phyloP scores from a whole-genome alignment of 164 flowering plant species.

The Protea cynaroides region DNA sequence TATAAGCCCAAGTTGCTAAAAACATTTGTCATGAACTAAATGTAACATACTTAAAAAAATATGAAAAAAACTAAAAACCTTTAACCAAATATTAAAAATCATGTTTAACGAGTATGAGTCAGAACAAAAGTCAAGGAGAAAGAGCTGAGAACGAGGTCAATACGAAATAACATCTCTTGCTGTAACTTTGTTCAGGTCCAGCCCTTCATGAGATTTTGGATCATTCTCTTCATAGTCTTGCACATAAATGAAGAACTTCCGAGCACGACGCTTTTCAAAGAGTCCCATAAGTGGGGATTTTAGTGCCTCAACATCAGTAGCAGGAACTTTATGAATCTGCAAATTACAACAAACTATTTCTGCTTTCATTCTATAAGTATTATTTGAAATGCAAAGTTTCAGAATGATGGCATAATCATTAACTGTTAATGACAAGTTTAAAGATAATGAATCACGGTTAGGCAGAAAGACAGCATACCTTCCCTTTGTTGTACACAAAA shows the following conservation, averaged over 20 bases:
- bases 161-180: conserved; percentile 82
- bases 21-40: too few species aligned
- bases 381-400: background rate
- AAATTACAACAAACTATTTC: conserved; percentile 2
- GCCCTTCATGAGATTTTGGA: conserved; percentile 89
- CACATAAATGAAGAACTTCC: conserved; percentile 90
- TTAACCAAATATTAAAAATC: background rate
- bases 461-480: conserved; percentile 42
- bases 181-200: conserved; percentile 68
- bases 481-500: conserved; percentile 92
- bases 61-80: background rate
- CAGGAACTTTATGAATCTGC: conserved; percentile 90
- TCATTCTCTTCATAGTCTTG: conserved; percentile 89
- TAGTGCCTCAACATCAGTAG: conserved; percentile 95
- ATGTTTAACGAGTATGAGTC: background rate
- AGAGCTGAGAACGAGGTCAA: conserved; percentile 8
- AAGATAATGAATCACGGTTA: background rate
- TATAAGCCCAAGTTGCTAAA: too few species aligned
- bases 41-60: too few species aligned
- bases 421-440: background rate
- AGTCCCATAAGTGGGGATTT: conserved; percentile 91
- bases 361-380: background rate
- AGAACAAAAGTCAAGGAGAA: background rate
- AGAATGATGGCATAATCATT: background rate
- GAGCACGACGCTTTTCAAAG: conserved; percentile 90